phyloP scores from a whole-genome alignment of 768 basidiomycete genomes.

The Tulasnella sp. region DNA sequence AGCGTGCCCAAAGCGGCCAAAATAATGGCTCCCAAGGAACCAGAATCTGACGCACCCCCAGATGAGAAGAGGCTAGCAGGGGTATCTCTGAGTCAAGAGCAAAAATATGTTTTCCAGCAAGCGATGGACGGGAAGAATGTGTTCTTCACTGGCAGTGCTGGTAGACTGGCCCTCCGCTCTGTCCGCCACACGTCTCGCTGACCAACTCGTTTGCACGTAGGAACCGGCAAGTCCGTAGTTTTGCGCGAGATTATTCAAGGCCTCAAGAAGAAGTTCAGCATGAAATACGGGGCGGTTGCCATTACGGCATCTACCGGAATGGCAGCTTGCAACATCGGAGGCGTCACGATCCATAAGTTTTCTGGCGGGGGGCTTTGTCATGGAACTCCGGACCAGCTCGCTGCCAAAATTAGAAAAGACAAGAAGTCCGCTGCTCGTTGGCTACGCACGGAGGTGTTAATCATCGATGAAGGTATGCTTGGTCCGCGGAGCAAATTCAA shows the following conservation, averaged over 20 bases:
- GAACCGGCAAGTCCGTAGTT: conserved; percentile 95
- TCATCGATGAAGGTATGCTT: conserved; percentile 55
- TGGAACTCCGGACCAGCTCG: conserved; percentile 64
- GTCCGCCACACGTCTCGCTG: too few relatives aligned
- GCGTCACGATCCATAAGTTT: conserved; percentile 93
- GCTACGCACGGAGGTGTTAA: conserved; percentile 74
- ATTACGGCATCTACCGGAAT: conserved; percentile 97
- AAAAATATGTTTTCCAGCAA: conserved; percentile 77
- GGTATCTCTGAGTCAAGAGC: conserved; percentile 80
- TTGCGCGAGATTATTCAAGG: conserved; percentile 88
- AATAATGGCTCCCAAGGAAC: too few relatives aligned
- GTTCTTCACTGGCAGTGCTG: conserved; percentile 98
- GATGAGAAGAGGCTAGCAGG: conserved; percentile 37
- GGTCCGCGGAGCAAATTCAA: conserved; percentile 21
- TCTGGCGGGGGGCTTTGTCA: conserved; percentile 88
- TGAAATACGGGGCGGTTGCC: conserved; percentile 72
- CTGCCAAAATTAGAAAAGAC: conserved; percentile 73
- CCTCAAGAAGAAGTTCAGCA: conserved; percentile 60
- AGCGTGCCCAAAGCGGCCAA: neutral
- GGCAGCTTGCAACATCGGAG: conserved; percentile 97
- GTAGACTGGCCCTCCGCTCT: conserved; percentile 60
- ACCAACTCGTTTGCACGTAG: conserved; percentile 52
- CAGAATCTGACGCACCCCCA: neutral
- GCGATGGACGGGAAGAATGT: conserved; percentile 74
- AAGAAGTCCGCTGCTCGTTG: conserved; percentile 81